These are phyloP conservation scores for Amphicarpaea edgeworthii DNA, from an alignment of 306 rosid species.

Conservation along the genomic window DNA sequence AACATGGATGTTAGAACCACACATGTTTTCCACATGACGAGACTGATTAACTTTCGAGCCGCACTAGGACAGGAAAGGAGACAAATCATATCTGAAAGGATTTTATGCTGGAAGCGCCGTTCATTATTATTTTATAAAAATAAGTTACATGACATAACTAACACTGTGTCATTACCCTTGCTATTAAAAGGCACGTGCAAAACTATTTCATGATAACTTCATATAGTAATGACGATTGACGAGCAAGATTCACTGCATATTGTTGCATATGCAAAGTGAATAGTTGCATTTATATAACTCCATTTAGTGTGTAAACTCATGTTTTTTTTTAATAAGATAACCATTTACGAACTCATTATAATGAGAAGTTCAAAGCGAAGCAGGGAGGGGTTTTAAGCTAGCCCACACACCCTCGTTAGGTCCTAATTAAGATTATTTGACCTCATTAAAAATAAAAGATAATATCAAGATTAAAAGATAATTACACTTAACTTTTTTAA, in stretches of 20 bases:
- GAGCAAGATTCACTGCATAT: slow-evolving; percentile 31
- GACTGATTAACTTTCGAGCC: slow-evolving; percentile 33
- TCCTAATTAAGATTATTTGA: background rate
- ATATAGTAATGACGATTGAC: background rate
- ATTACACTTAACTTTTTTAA: too few species aligned
- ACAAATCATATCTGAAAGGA: slow-evolving; percentile 52
- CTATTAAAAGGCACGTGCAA: slow-evolving; percentile 29
- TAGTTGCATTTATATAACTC: background rate
- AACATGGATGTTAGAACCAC: slow-evolving; percentile 19
- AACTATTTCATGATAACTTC: slow-evolving; percentile 22
- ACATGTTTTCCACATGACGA: slow-evolving; percentile 39
- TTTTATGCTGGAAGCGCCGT: slow-evolving; percentile 34
- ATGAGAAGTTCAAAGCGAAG: background rate
- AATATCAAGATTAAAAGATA: too few species aligned
- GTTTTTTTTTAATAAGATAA: background rate
- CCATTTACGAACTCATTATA: background rate
- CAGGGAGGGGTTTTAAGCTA: background rate
- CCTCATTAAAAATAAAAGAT: too few species aligned
- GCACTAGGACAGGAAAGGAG: slow-evolving; percentile 37
- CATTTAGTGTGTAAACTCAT: background rate
- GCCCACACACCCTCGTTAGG: background rate
- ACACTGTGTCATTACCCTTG: slow-evolving; percentile 18
- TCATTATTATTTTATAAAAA: background rate
- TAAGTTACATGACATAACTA: too few species aligned
- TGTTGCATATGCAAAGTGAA: background rate